A percentile compares a stretch with the other conserved stretches of the same genome.
Conservation (phyloP, 169 alveolate species). For the Plasmodium reichenowi region DNA sequence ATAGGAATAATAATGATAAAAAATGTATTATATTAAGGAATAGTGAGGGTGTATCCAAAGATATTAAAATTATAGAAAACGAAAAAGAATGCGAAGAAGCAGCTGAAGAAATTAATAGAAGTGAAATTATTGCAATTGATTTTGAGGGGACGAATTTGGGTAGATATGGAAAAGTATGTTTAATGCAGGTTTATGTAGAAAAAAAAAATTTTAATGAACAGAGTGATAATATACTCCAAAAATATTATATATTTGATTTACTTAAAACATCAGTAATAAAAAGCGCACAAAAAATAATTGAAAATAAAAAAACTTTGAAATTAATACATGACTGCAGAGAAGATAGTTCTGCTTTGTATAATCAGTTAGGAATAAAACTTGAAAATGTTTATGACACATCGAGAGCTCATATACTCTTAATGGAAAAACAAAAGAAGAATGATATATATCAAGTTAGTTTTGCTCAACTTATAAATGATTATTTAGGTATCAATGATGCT, state of each 20-base stretch:
- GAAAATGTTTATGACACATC: constrained; percentile 83
- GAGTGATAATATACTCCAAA: constrained; percentile 20
- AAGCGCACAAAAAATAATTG: constrained; percentile 79
- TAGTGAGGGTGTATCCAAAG: constrained; percentile 19
- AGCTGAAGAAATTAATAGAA: constrained; percentile 66
- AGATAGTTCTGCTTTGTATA: constrained; percentile 82
- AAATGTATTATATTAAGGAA: background rate
- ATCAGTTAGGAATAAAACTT: constrained; percentile 82
- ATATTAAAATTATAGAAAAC: constrained; percentile 63
- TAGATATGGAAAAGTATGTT: constrained; percentile 81
- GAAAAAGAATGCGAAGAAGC: constrained; percentile 74
- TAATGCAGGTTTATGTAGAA: constrained; percentile 73
- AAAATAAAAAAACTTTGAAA: constrained; percentile 72
- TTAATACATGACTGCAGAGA: constrained; percentile 79
- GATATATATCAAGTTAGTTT: constrained; percentile 74
- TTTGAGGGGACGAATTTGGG: constrained; percentile 84
- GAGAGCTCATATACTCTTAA: constrained; percentile 70
- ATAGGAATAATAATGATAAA: background rate
- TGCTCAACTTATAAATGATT: constrained; percentile 57
- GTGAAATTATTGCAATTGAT: constrained; percentile 78
- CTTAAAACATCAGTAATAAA: constrained; percentile 22
- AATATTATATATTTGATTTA: constrained; percentile 48
- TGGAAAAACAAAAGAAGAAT: constrained; percentile 42
- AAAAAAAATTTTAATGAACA: constrained; percentile 13
- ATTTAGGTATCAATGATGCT: constrained; percentile 74